These are phyloP conservation scores for Candida methanosorbosa DNA, from an alignment of 805 yeast genomes.

Conservation along the genomic window DNA sequence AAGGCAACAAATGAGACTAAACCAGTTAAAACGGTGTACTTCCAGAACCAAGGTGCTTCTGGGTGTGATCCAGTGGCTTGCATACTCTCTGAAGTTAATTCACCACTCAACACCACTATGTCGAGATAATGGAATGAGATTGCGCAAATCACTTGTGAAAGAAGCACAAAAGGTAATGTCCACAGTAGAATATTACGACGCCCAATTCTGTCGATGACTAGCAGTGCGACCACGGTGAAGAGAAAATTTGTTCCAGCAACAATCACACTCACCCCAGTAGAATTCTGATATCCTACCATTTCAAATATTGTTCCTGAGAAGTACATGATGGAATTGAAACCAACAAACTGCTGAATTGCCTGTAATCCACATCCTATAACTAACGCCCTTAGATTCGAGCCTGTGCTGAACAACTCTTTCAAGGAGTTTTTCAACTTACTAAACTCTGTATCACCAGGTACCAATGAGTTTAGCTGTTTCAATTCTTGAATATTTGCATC, in stretches of 20 bases:
- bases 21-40: conserved; percentile 33
- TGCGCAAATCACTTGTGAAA: conserved; percentile 41
- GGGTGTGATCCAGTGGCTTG: conserved; percentile 11
- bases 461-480: conserved; percentile 17
- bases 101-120: conserved; percentile 16
- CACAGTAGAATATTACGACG: conserved; percentile 38
- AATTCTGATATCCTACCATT: conserved; percentile 41
- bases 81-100: conserved; percentile 4
- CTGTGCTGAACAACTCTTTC: conserved; percentile 30
- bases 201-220: conserved; percentile 42
- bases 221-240: conserved; percentile 40
- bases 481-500: conserved; percentile 37
- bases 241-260: conserved; percentile 49
- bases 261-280: conserved; percentile 46
- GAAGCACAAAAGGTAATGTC: conserved; percentile 38
- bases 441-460: conserved; percentile 17
- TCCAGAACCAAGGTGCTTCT: conserved; percentile 30
- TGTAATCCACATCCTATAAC: conserved; percentile 49
- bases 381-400: conserved; percentile 42
- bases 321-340: conserved; percentile 51
- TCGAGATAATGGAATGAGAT: conserved; percentile 38
- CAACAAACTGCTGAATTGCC: conserved; percentile 49
- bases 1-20: conserved; percentile 42
- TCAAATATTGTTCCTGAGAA: conserved; percentile 47
- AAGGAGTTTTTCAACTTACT: conserved; percentile 26